These are phyloP conservation scores for Thalassiosira sp. DNA, from an alignment of 352 stramenopile genomes.

Conservation along the genomic window DNA sequence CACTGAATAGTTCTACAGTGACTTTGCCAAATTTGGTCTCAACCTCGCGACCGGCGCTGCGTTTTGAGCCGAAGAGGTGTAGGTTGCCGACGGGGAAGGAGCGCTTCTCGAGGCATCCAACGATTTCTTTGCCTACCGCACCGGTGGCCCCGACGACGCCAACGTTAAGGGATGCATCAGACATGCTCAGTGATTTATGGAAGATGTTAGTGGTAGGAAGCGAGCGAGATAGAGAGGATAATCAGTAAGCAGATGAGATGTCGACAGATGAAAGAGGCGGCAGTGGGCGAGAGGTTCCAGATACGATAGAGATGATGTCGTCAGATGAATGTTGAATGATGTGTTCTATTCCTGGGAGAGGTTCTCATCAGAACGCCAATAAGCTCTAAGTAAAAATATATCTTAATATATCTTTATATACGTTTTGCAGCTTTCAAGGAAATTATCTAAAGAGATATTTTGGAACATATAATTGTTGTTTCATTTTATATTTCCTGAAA, in stretches of 20 bases:
- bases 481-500: background rate
- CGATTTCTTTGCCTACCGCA: slow-evolving; percentile 96
- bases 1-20: slow-evolving; percentile 93
- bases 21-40: slow-evolving; percentile 89
- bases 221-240: too few relatives aligned
- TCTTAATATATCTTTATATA: too few relatives aligned
- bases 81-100: slow-evolving; percentile 90
- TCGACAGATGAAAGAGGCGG: background rate
- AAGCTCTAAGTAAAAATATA: background rate
- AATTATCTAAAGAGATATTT: background rate
- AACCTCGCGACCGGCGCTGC: slow-evolving; percentile 90
- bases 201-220: background rate
- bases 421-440: too few relatives aligned
- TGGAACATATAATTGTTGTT: background rate
- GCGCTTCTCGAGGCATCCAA: slow-evolving; percentile 88
- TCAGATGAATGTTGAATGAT: too few relatives aligned
- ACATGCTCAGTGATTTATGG: slow-evolving; percentile 25
- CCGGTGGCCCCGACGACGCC: slow-evolving; percentile 86
- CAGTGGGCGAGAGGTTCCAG: background rate
- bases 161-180: slow-evolving; percentile 46
- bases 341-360: too few relatives aligned
- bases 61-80: slow-evolving; percentile 93
- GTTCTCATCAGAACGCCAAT: too few relatives aligned
- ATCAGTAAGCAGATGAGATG: too few relatives aligned
- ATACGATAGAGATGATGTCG: too few relatives aligned